These are phyloP conservation scores for Cladosporium sp. DNA, from an alignment of 2,329 filamentous ascomycete species.

Conservation along the genomic window DNA sequence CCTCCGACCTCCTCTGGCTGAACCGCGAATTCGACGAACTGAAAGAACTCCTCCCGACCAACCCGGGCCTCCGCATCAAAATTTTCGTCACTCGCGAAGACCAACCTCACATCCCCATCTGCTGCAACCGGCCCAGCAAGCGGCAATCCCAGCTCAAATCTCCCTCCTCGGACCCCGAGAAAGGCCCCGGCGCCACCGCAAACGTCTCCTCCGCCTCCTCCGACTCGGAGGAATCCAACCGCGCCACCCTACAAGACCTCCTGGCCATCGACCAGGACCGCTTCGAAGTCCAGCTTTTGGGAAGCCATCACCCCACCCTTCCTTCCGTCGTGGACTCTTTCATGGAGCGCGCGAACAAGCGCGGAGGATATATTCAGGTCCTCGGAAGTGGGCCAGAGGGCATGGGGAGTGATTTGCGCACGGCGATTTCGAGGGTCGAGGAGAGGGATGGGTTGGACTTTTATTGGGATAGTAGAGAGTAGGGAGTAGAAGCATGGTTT, in stretches of 20 bases:
- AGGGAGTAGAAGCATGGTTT: not conserved
- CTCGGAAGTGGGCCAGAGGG: conserved; percentile 27
- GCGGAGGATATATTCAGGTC: conserved; percentile 17
- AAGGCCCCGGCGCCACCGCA: not conserved
- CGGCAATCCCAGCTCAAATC: not conserved
- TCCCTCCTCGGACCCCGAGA: not conserved
- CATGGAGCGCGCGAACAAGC: conserved; percentile 17
- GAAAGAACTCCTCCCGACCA: conserved; percentile 29
- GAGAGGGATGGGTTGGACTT: conserved; percentile 9
- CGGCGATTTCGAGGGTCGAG: conserved; percentile 17
- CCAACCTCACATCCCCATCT: conserved; percentile 7
- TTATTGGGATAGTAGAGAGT: conserved; percentile 13
- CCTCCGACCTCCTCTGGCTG: conserved; percentile 56
- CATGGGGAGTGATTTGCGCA: conserved; percentile 26
- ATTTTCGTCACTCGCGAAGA: conserved; percentile 58
- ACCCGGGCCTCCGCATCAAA: conserved; percentile 43
- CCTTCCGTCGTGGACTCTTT: conserved; percentile 23
- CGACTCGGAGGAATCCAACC: not conserved
- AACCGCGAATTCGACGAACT: conserved; percentile 52
- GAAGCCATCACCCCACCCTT: conserved; percentile 22
- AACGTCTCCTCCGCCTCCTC: not conserved
- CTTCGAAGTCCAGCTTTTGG: conserved; percentile 23
- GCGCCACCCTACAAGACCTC: conserved; percentile 13
- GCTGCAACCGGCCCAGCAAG: conserved; percentile 10
- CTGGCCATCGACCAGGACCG: conserved; percentile 16